A percentile compares a stretch with the other conserved stretches of the same genome.
phyloP scores from a whole-genome alignment of 2,329 filamentous ascomycete genomes.

The Colletotrichum abscissum region DNA sequence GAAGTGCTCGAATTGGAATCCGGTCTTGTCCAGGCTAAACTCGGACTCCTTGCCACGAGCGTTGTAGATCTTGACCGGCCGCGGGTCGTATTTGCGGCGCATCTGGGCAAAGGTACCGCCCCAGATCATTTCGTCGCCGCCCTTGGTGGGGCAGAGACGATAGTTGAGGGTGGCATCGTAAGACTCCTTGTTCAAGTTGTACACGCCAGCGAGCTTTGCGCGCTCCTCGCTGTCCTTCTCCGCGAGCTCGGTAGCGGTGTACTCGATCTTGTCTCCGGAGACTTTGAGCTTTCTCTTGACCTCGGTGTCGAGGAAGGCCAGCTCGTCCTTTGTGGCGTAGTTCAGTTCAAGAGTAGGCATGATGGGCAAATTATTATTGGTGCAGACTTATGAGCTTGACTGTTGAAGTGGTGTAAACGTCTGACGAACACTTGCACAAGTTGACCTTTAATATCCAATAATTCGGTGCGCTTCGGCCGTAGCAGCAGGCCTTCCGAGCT shows the following conservation, averaged over 20 bases:
- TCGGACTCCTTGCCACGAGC: slow-evolving; percentile 12
- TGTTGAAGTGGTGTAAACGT: not conserved
- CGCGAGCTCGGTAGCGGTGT: not conserved
- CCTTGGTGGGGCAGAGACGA: slow-evolving; percentile 14
- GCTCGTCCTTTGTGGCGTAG: slow-evolving; percentile 16
- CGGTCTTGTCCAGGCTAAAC: slow-evolving; percentile 8
- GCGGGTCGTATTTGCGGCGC: slow-evolving; percentile 19
- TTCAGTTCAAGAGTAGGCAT: slow-evolving; percentile 26
- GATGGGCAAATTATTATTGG: not conserved
- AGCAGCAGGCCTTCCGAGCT: too few species aligned
- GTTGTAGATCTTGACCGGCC: not conserved
- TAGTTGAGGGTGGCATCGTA: slow-evolving; percentile 11
- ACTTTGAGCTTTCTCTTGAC: slow-evolving; percentile 4
- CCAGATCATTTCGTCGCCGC: slow-evolving; percentile 21
- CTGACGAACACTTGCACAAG: not conserved
- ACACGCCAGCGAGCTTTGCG: not conserved
- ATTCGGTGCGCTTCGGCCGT: too few species aligned
- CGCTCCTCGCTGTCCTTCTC: slow-evolving; percentile 9
- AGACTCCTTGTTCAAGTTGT: not conserved
- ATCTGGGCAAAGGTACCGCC: slow-evolving; percentile 24
- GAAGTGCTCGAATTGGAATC: slow-evolving; percentile 10
- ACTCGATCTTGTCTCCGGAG: slow-evolving; percentile 3
- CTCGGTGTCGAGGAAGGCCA: slow-evolving; percentile 15
- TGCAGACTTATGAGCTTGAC: not conserved
- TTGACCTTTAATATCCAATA: not conserved